Evolutionary conservation across 2,329 filamentous ascomycete genomes (phyloP).

Genomic region (Neonectria neomacrospora): DNA sequence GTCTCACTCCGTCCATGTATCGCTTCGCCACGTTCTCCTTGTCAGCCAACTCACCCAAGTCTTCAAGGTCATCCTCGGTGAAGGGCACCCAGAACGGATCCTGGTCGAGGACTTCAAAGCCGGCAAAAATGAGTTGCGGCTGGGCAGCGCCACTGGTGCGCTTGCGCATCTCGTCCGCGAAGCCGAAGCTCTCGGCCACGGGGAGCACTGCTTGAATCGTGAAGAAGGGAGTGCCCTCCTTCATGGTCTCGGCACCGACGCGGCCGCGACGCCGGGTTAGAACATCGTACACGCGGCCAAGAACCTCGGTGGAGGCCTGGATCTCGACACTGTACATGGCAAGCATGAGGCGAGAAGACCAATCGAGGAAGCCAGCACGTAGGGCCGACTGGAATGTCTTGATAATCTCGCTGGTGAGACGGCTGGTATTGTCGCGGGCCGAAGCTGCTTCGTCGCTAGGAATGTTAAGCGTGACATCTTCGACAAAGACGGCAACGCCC

Average conservation of each 20-base stretch:
- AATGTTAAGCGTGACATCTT: conserved; percentile 75
- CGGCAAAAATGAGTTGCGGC: conserved; percentile 92
- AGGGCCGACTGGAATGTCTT: conserved; percentile 88
- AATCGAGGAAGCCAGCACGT: conserved; percentile 88
- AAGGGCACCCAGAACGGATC: conserved; percentile 98
- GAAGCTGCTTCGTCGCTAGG: conserved; percentile 65
- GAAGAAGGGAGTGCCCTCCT: conserved; percentile 96
- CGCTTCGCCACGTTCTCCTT: conserved; percentile 94
- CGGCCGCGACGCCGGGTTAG: conserved; percentile 92
- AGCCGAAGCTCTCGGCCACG: conserved; percentile 95
- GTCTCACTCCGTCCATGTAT: conserved; percentile 91
- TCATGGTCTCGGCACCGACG: conserved; percentile 90
- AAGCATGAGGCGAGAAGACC: conserved; percentile 93
- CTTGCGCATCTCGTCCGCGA: conserved; percentile 96
- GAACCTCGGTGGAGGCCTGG: conserved; percentile 93
- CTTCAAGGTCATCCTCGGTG: conserved; percentile 95
- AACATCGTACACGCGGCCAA: conserved; percentile 96
- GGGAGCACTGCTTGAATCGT: conserved; percentile 89
- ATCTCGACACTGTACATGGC: conserved; percentile 99
- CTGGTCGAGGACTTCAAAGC: conserved; percentile 92
- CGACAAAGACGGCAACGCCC: conserved; percentile 90
- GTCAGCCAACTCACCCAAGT: conserved; percentile 93
- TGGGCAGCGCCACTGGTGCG: conserved; percentile 89
- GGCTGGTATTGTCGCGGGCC: conserved; percentile 74
- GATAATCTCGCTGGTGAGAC: conserved; percentile 93